Percentiles rank a stretch among this genome's conserved stretches.
phyloP scores from a whole-genome alignment of 164 flowering plant genomes.

The Tetracentron sinense region DNA sequence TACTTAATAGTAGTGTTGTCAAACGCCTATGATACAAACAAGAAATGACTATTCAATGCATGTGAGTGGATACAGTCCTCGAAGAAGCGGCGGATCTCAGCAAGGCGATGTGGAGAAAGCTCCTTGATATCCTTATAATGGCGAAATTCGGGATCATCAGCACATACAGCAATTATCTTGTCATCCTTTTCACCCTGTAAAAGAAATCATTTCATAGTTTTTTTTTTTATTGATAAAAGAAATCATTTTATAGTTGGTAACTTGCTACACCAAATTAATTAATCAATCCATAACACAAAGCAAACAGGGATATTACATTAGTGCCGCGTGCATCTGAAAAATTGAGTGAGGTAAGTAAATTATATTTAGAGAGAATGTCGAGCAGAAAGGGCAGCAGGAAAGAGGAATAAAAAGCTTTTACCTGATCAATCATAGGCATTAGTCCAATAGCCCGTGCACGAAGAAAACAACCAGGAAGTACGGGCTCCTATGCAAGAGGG shows the following conservation, averaged over 20 bases:
- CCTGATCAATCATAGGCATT: slow-evolving; percentile 97
- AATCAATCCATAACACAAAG: neutral
- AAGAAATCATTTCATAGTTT: too few species aligned
- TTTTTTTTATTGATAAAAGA: too few species aligned
- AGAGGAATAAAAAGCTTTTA: slow-evolving; percentile 6
- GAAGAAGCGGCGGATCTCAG: slow-evolving; percentile 89
- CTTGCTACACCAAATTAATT: neutral
- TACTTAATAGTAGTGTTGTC: too few species aligned
- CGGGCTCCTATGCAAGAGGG: slow-evolving; percentile 60
- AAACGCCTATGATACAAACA: too few species aligned
- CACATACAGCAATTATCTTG: slow-evolving; percentile 27
- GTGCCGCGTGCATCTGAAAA: too few species aligned
- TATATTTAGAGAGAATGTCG: too few species aligned
- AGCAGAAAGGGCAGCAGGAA: neutral
- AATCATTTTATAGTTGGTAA: neutral
- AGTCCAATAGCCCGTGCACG: slow-evolving; percentile 90
- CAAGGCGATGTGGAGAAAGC: slow-evolving; percentile 84
- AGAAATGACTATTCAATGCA: neutral
- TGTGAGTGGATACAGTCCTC: slow-evolving; percentile 80
- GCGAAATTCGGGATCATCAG: slow-evolving; percentile 57
- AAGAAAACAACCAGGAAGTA: slow-evolving; percentile 71
- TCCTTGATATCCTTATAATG: slow-evolving; percentile 32
- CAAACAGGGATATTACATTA: too few species aligned
- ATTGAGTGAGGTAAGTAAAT: too few species aligned
- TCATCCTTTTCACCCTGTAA: too few species aligned